Conservation (phyloP, 306 rosid genomes). For the Cucumis sativus region DNA sequence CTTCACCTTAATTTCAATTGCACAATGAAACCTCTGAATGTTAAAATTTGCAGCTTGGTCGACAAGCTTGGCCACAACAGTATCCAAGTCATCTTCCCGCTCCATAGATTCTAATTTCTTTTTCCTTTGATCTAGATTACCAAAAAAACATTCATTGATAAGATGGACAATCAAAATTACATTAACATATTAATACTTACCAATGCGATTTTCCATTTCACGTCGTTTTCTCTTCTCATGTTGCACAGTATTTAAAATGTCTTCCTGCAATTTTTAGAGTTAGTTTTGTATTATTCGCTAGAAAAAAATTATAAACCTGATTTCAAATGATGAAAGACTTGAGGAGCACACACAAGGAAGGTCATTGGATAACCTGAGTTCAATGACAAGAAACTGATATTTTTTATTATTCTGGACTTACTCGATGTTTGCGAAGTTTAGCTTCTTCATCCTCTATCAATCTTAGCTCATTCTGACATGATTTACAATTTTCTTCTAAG, state of each 20-base stretch:
- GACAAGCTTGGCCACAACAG: constrained; percentile 45
- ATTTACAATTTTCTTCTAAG: constrained; percentile 34
- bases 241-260: constrained; percentile 22
- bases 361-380: neutral
- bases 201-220: constrained; percentile 27
- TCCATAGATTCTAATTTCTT: constrained; percentile 34
- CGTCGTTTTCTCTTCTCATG: constrained; percentile 38
- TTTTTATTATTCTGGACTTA: constrained; percentile 17
- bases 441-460: constrained; percentile 47
- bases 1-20: constrained; percentile 60
- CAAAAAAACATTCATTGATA: constrained; percentile 14
- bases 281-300: neutral
- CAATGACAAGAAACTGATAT: neutral
- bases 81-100: constrained; percentile 44
- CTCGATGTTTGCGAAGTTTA: constrained; percentile 52
- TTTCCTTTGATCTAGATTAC: constrained; percentile 51
- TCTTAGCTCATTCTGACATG: constrained; percentile 40
- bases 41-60: constrained; percentile 46
- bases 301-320: neutral
- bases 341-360: neutral
- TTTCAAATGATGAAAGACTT: neutral
- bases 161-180: neutral
- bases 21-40: constrained; percentile 39
- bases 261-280: constrained; percentile 39
- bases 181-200: constrained; percentile 25